A percentile compares a stretch with the other conserved stretches of the same genome.
These are phyloP conservation scores for Nitzschia sp. DNA, from an alignment of 108 stramenopile genomes.

Conservation along the genomic window DNA sequence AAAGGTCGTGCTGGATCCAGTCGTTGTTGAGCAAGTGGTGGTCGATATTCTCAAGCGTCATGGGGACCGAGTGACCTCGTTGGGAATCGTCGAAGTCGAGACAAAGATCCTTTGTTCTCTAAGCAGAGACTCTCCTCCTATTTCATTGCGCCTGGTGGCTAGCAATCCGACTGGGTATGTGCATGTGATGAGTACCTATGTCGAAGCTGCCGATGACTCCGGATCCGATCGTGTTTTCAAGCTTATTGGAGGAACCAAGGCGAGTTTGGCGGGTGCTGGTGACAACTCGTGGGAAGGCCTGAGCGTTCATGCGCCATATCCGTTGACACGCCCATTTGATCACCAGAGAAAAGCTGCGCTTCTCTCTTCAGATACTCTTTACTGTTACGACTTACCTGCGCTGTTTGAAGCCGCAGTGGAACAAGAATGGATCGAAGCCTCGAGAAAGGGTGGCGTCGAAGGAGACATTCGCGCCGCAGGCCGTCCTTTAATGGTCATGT, in stretches of 20 bases:
- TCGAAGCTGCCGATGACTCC: conserved; percentile 85
- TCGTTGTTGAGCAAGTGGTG: conserved; percentile 84
- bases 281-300: conserved; percentile 92
- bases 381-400: conserved; percentile 96
- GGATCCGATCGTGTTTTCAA: conserved; percentile 75
- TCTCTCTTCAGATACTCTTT: conserved; percentile 85
- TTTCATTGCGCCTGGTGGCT: conserved; percentile 91
- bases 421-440: conserved; percentile 70
- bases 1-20: conserved; percentile 84
- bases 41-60: conserved; percentile 88
- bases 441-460: conserved; percentile 38
- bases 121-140: conserved; percentile 73
- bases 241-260: conserved; percentile 88
- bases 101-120: conserved; percentile 88
- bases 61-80: conserved; percentile 71
- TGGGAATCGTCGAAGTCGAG: conserved; percentile 94
- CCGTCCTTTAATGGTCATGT: conserved; percentile 88
- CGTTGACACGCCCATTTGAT: conserved; percentile 91
- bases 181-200: conserved; percentile 94
- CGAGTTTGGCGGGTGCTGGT: conserved; percentile 76
- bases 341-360: conserved; percentile 88
- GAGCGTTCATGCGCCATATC: conserved; percentile 86
- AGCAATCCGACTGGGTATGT: conserved; percentile 98
- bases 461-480: conserved; percentile 41
- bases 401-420: conserved; percentile 95